A percentile compares a stretch with the other conserved stretches of the same genome.
phyloP scores from a whole-genome alignment of 106 monocot genomes.

The Dendrobium nobile region DNA sequence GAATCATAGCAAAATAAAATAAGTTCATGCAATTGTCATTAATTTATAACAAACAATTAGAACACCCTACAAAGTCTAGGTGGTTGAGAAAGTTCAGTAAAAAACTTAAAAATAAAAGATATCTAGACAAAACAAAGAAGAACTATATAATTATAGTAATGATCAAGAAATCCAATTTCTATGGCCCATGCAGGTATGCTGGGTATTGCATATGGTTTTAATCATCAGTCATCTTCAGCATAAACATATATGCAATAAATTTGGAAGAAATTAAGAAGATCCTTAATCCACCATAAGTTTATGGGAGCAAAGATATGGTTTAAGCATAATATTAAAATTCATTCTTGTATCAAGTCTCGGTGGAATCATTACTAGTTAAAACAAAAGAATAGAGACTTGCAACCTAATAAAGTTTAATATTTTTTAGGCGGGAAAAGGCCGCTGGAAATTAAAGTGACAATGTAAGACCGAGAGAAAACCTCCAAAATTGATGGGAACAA shows the following conservation, averaged over 20 bases:
- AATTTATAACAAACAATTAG: too few species aligned
- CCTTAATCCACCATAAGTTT: not conserved
- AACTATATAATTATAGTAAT: not conserved
- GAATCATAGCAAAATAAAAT: too few species aligned
- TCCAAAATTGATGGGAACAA: slow-evolving; percentile 46
- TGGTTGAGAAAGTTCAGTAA: too few species aligned
- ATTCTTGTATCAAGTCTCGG: not conserved
- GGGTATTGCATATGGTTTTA: not conserved
- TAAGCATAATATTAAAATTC: not conserved
- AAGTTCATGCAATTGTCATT: too few species aligned
- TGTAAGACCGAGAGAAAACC: slow-evolving; percentile 7
- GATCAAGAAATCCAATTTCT: not conserved
- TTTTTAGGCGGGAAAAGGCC: not conserved
- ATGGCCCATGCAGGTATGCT: not conserved
- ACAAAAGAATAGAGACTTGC: not conserved
- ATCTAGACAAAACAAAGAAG: too few species aligned
- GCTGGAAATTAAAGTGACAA: not conserved
- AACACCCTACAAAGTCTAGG: too few species aligned
- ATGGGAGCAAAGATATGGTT: not conserved
- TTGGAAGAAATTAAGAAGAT: not conserved
- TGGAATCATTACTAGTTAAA: not conserved
- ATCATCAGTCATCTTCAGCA: not conserved
- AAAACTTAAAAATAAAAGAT: too few species aligned
- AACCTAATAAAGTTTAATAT: not conserved
- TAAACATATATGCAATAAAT: not conserved